A percentile compares a stretch with the other conserved stretches of the same genome.
Conservation (phyloP, 768 basidiomycete genomes). For the Botryobasidium botryosum region DNA sequence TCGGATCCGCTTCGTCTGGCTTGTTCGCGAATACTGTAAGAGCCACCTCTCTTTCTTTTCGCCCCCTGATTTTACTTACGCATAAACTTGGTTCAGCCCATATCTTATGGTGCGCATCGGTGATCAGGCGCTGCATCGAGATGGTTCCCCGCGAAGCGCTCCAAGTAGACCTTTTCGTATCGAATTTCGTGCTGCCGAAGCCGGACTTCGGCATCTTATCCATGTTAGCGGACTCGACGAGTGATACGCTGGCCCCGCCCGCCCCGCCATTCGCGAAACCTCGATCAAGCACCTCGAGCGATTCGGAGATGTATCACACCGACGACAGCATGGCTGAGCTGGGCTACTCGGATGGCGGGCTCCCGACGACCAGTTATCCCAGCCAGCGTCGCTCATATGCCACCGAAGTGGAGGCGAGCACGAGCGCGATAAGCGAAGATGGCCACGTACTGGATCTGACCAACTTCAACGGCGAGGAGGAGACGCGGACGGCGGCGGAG, state of each 20-base stretch:
- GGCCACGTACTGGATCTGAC: constrained; percentile 46
- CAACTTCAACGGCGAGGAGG: constrained; percentile 64
- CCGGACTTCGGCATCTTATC: no score
- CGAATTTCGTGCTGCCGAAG: constrained; percentile 29
- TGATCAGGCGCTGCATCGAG: constrained; percentile 42
- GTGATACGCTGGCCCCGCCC: constrained; percentile 24
- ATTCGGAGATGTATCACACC: constrained; percentile 9
- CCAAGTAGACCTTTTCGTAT: constrained; percentile 60
- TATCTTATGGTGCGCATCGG: constrained; percentile 57
- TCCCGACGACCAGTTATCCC: neutral
- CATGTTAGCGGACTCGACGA: constrained; percentile 3
- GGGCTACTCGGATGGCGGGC: constrained; percentile 8
- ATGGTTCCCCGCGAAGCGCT: constrained; percentile 33
- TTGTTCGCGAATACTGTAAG: constrained; percentile 59
- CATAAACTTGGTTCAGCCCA: constrained; percentile 40
- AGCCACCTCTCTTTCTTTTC: constrained; percentile 6
- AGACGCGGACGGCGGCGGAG: constrained; percentile 40
- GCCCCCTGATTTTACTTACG: neutral
- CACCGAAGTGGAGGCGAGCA: neutral
- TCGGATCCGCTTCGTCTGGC: constrained; percentile 60
- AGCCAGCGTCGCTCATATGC: neutral
- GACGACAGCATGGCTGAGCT: constrained; percentile 13
- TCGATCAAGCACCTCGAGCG: constrained; percentile 10
- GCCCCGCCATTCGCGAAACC: constrained; percentile 17
- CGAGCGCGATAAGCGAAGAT: constrained; percentile 17